phyloP scores from a whole-genome alignment of 208 protist species.

The Trypanosoma melophagium region DNA sequence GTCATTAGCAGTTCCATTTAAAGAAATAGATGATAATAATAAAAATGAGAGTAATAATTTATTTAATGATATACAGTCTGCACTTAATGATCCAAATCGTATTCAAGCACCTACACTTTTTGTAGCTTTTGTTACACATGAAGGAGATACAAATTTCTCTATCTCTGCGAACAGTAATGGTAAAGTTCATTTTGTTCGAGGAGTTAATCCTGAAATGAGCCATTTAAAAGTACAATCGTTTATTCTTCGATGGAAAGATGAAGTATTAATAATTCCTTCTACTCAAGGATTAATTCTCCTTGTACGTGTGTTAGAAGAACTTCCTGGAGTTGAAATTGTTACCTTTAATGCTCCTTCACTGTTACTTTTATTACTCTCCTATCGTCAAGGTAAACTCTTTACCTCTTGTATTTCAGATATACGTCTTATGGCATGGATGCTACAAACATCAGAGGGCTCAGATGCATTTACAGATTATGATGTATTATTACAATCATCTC shows the following conservation, averaged over 20 bases:
- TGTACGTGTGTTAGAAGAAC: constrained; percentile 55
- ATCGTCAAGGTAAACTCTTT: constrained; percentile 41
- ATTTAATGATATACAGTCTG: constrained; percentile 44
- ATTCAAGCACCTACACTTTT: constrained; percentile 84
- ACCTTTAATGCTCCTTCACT: constrained; percentile 82
- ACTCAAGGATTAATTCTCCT: constrained; percentile 49
- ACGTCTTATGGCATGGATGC: constrained; percentile 86
- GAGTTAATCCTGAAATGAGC: constrained; percentile 28
- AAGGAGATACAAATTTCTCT: constrained; percentile 39
- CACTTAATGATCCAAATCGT: constrained; percentile 74
- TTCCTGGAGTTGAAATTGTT: constrained; percentile 84
- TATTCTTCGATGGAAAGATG: constrained; percentile 75
- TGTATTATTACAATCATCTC: constrained; percentile 21
- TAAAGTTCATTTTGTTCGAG: constrained; percentile 34
- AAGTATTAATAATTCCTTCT: constrained; percentile 52
- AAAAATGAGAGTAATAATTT: constrained; percentile 29
- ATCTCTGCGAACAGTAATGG: constrained; percentile 36
- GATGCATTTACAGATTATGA: constrained; percentile 33
- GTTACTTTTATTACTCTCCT: constrained; percentile 58
- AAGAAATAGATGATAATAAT: constrained; percentile 30
- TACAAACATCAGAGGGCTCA: constrained; percentile 21
- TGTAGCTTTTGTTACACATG: constrained; percentile 49
- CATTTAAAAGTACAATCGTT: constrained; percentile 50
- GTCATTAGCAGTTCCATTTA: constrained; percentile 31
- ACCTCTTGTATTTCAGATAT: constrained; percentile 82